Base-by-base conservation (phyloP, 345 rosid genomes). In the Litchi chinensis region DNA sequence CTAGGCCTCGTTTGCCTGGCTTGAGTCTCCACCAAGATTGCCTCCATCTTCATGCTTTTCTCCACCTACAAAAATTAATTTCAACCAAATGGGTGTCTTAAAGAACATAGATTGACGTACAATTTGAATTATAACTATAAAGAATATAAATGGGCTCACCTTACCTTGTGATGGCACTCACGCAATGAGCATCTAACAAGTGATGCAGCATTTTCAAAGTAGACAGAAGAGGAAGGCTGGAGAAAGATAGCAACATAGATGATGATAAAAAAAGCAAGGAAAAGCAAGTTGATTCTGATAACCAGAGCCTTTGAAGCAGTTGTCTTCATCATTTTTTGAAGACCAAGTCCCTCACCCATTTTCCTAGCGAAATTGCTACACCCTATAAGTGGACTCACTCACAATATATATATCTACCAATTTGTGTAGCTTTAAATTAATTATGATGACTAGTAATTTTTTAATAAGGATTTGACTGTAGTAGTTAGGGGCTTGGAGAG, bases 81-180 rank as follows among this genome's bases (percentile, higher is more conserved):
- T 81, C 57, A 71, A 65, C 54, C 74, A 66, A 74, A 56, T 18
- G 66, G 77, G 66, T 26, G 37, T 64, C 24, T 3, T 1, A 62
- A 70, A 78, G 41, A 39, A 46, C 21, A 74, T 12, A 26, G 37
- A 12, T 22, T 26, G 65, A 26, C 37, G 63, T 65, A 24, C 13
- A 10, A 46, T 13, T 18, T 0, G 6, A 48, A 16, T 15, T 2
- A 48, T 22, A 37, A 6, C 22, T 7, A 28, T 8, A 6, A n/a
- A 44, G 12, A n/a, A 2, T 44, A n/a, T 2, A 44, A 75, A 50
- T 71, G 39, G 60, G 84, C 96, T 92, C 91, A 91, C 97, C 98
- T 93, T 85, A 94, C 98, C 98, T 94, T 91, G 86, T 87, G 95
- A 87, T 86, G 94, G 79, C 99, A 91, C 60, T 93, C 92, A 59